A percentile compares a stretch with the other conserved stretches of the same genome.
These are phyloP conservation scores for Trametes cubensis DNA, from an alignment of 768 basidiomycete species.

Conservation along the genomic window DNA sequence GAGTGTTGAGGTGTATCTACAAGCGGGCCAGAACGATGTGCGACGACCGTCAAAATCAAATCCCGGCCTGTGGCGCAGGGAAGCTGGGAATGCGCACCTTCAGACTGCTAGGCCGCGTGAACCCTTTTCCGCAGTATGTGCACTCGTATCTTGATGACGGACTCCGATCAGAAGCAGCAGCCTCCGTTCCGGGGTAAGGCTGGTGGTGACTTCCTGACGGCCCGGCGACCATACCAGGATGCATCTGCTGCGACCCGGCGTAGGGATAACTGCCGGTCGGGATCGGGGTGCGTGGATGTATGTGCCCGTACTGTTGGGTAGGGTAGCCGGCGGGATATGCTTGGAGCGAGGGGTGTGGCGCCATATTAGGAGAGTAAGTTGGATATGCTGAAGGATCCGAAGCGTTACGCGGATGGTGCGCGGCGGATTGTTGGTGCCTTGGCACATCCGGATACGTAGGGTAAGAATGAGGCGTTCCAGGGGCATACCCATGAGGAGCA, in stretches of 20 bases:
- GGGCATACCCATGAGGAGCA: constrained; percentile 9
- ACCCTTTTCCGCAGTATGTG: constrained; percentile 76
- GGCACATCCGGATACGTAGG: constrained; percentile 17
- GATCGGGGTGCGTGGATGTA: constrained; percentile 20
- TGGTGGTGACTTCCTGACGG: constrained; percentile 14
- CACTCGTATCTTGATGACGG: constrained; percentile 70
- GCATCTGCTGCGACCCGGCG: constrained; percentile 45
- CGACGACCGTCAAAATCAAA: constrained; percentile 3
- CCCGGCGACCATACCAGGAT: constrained; percentile 37
- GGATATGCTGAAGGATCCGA: constrained; percentile 25
- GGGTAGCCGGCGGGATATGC: constrained; percentile 20
- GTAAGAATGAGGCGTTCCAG: constrained; percentile 22
- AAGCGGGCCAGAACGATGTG: constrained; percentile 11
- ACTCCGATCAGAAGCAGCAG: constrained; percentile 26
- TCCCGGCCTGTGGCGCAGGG: neutral
- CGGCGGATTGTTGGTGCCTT: constrained; percentile 14
- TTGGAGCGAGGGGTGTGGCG: constrained; percentile 16
- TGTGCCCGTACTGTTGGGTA: constrained; percentile 13
- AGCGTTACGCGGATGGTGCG: constrained; percentile 21
- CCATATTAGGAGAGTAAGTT: constrained; percentile 13
- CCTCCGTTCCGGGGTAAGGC: constrained; percentile 19
- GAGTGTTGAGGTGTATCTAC: constrained; percentile 83
- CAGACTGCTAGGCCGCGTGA: constrained; percentile 81
- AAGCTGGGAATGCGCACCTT: constrained; percentile 49
- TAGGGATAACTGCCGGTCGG: constrained; percentile 34